A percentile compares a stretch with the other conserved stretches of the same genome.
phyloP scores from a whole-genome alignment of 2,329 filamentous ascomycete genomes.

The Pseudogymnoascus sp. region DNA sequence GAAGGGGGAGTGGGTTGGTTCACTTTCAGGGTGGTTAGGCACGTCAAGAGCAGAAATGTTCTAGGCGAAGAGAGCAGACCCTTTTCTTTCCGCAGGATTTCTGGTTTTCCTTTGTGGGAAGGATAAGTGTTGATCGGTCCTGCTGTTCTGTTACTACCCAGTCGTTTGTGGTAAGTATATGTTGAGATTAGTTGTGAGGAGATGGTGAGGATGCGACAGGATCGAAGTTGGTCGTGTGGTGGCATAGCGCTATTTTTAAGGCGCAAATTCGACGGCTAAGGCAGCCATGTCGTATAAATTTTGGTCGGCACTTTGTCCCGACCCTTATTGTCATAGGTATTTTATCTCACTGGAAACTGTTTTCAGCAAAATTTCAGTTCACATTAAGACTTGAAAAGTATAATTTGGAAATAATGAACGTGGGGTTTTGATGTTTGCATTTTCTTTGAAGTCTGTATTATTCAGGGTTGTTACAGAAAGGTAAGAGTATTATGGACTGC shows the following conservation, averaged over 20 bases:
- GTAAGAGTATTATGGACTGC: neutral
- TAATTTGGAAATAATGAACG: neutral
- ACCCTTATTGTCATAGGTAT: neutral
- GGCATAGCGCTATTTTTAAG: neutral
- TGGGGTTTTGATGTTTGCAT: neutral
- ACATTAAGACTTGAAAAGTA: neutral
- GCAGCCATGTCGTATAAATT: neutral
- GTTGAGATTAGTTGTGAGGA: neutral
- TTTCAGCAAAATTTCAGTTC: neutral
- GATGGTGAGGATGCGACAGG: neutral
- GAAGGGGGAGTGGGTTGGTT: neutral
- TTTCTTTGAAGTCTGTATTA: neutral
- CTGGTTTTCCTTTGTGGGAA: neutral
- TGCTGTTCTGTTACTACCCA: neutral
- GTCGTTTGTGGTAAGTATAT: neutral
- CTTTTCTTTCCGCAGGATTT: neutral
- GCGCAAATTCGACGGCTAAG: neutral
- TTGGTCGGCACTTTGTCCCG: neutral
- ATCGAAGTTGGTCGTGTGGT: neutral
- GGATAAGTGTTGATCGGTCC: neutral
- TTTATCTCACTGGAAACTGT: neutral
- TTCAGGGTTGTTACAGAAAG: neutral
- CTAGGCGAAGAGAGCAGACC: constrained; percentile 8
- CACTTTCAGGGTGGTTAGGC: constrained; percentile 9
- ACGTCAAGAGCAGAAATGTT: constrained; percentile 2